Evolutionary conservation across 129 eudicot species (phyloP).

Genomic region (Saposhnikovia divaricata): DNA sequence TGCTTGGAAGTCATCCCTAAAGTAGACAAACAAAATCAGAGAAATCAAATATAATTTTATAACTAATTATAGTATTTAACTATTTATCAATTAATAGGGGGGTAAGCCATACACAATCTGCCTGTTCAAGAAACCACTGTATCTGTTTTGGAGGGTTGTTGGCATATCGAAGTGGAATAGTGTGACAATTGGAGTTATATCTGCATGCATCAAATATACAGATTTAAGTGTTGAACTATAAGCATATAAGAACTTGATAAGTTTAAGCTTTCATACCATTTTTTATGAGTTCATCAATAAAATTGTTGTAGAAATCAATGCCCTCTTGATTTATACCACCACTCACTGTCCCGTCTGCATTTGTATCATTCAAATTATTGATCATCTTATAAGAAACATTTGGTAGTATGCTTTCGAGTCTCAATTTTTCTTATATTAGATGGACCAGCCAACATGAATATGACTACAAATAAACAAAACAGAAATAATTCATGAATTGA

Average conservation of each 20-base stretch:
- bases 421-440: too few species aligned
- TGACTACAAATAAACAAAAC: not conserved
- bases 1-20: constrained; percentile 10
- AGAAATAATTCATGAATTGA: not conserved
- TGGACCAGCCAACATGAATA: not conserved
- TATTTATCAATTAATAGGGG: not conserved
- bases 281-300: not conserved
- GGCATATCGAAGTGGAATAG: constrained; percentile 15
- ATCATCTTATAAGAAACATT: not conserved
- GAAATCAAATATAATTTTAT: not conserved
- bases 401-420: too few species aligned
- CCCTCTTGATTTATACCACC: constrained; percentile 15
- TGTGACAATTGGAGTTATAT: constrained; percentile 15
- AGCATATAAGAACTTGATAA: not conserved
- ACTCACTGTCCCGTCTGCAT: constrained; percentile 13
- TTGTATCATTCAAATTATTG: not conserved
- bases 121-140: constrained; percentile 12
- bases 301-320: constrained; percentile 10
- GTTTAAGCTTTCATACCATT: not conserved
- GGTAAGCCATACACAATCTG: constrained; percentile 10
- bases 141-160: constrained; percentile 5
- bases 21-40: too few species aligned
- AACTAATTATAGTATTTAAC: not conserved
- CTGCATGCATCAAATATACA: constrained; percentile 3
- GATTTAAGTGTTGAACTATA: not conserved